phyloP scores from a whole-genome alignment of 2,329 filamentous ascomycete species.

The Gremmenia infestans region DNA sequence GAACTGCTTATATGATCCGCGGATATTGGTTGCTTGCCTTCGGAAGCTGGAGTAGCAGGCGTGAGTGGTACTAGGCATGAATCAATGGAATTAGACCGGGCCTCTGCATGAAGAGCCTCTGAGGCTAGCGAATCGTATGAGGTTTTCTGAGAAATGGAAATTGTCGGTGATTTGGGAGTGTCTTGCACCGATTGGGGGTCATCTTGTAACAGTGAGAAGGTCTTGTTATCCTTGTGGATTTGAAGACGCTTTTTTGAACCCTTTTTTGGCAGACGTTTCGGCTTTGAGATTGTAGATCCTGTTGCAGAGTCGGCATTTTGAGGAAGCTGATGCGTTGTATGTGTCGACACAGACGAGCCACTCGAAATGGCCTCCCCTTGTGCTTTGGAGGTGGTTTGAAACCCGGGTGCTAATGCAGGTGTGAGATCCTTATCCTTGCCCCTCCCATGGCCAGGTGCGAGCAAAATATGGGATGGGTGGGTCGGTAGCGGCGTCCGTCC shows the following conservation, averaged over 20 bases:
- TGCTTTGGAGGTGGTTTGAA: slow-evolving; percentile 24
- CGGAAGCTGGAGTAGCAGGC: slow-evolving; percentile 22
- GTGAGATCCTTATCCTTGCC: slow-evolving; percentile 13
- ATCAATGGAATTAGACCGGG: slow-evolving; percentile 22
- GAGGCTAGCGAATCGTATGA: slow-evolving; percentile 25
- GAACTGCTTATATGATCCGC: slow-evolving; percentile 29
- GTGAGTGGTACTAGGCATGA: slow-evolving; percentile 25
- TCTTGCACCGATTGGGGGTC: slow-evolving; percentile 18
- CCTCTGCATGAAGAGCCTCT: slow-evolving; percentile 18
- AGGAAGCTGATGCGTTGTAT: slow-evolving; percentile 20
- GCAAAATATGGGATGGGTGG: slow-evolving; percentile 29
- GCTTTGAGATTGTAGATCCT: slow-evolving; percentile 22
- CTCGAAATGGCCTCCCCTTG: slow-evolving; percentile 14
- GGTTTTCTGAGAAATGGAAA: slow-evolving; percentile 17
- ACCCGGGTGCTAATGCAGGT: slow-evolving; percentile 21
- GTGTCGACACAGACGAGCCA: slow-evolving; percentile 22
- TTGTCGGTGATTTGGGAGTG: slow-evolving; percentile 16
- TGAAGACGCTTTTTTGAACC: slow-evolving; percentile 22
- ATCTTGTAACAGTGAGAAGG: slow-evolving; percentile 29
- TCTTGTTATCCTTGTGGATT: slow-evolving; percentile 30
- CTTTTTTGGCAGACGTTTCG: slow-evolving; percentile 21
- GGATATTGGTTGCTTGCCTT: slow-evolving; percentile 24
- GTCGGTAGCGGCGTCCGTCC: slow-evolving; percentile 31
- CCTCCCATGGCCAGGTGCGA: slow-evolving; percentile 13
- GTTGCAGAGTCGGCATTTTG: slow-evolving; percentile 24